Percentiles rank a stretch among this genome's conserved stretches.
Conservation (phyloP, 805 yeast species). For the Saccharomycopsis babjevae region DNA sequence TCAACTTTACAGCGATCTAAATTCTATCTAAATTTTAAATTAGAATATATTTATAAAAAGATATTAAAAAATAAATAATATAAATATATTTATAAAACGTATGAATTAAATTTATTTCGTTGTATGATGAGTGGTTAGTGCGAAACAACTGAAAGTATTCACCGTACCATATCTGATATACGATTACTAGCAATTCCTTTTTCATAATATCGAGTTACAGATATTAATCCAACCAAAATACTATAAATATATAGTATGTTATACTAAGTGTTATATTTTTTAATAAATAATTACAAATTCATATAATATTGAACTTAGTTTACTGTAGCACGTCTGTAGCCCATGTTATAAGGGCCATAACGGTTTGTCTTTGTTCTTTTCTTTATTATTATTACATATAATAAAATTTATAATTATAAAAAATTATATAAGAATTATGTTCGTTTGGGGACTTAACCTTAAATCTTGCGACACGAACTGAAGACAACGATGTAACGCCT, state of each 20-base stretch:
- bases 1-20: conserved; percentile 19
- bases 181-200: conserved; percentile 21
- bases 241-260: conserved; percentile 8
- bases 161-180: conserved; percentile 18
- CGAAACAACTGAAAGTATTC: conserved; percentile 18
- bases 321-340: conserved; percentile 20
- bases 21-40: neutral
- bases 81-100: conserved; percentile 3
- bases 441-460: conserved; percentile 19
- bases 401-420: neutral
- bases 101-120: conserved; percentile 12
- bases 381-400: neutral
- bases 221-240: conserved; percentile 14
- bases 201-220: conserved; percentile 19
- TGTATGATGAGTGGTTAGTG: conserved; percentile 21
- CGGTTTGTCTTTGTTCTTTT: conserved; percentile 19
- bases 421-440: conserved; percentile 14
- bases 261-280: conserved; percentile 7
- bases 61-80: neutral
- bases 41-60: neutral
- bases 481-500: conserved; percentile 20
- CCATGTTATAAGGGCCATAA: conserved; percentile 20
- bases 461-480: conserved; percentile 19
- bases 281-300: conserved; percentile 9
- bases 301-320: conserved; percentile 10